Percentiles rank a stretch among this genome's conserved stretches.
phyloP scores from a whole-genome alignment of 768 basidiomycete genomes.

The Plicaturopsis crispa region DNA sequence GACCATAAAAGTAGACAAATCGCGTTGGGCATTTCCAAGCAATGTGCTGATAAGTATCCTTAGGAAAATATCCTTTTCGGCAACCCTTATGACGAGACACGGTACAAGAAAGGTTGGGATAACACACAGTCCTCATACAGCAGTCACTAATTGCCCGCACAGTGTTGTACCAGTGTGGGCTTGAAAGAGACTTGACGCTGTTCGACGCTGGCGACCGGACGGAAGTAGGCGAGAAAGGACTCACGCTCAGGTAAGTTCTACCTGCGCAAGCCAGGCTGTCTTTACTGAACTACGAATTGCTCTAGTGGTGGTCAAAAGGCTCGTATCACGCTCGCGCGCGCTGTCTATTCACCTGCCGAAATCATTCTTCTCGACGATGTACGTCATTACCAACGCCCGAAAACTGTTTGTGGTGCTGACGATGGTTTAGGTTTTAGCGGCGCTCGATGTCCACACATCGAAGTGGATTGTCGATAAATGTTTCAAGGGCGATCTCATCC shows the following conservation, averaged over 20 bases:
- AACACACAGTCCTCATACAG: background rate
- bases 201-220: constrained; percentile 40
- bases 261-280: no score
- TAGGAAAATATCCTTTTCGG: constrained; percentile 46
- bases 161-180: constrained; percentile 30
- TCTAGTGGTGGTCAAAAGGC: constrained; percentile 46
- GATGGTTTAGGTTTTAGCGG: constrained; percentile 27
- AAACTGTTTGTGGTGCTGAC: no score
- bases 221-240: constrained; percentile 47
- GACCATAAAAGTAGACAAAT: constrained; percentile 47
- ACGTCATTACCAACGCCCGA: no score
- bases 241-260: constrained; percentile 29
- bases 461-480: constrained; percentile 44
- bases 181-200: constrained; percentile 37
- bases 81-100: constrained; percentile 25
- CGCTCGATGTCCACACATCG: constrained; percentile 38
- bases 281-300: background rate
- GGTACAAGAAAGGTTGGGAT: constrained; percentile 27
- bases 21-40: no score
- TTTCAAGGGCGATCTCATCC: constrained; percentile 38
- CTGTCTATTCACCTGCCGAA: constrained; percentile 33
- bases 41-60: background rate
- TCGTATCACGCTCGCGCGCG: constrained; percentile 36
- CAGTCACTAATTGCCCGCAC: background rate
- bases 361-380: constrained; percentile 39